phyloP scores from a whole-genome alignment of 2,329 filamentous ascomycete genomes.

The Lecanicillium sp. region DNA sequence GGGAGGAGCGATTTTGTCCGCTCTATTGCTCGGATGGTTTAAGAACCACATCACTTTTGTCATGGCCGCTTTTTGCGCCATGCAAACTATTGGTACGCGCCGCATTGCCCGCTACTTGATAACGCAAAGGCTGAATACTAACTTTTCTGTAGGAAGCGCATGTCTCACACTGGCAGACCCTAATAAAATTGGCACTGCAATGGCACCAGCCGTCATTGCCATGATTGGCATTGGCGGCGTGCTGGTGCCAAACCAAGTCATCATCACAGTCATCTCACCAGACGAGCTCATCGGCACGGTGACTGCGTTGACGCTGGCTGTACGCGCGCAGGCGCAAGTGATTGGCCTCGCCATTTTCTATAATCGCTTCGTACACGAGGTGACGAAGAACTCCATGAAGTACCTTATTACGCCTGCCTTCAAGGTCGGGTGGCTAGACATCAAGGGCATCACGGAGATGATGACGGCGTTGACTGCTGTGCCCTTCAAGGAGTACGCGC shows the following conservation, averaged over 20 bases:
- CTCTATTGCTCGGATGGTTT: constrained; percentile 46
- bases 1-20: constrained; percentile 52
- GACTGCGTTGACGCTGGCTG: constrained; percentile 59
- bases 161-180: background rate
- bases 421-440: constrained; percentile 38
- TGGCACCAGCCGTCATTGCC: background rate
- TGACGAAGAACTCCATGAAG: constrained; percentile 23
- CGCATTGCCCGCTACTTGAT: no score
- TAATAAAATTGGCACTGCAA: background rate
- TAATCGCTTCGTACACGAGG: constrained; percentile 42
- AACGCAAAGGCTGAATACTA: background rate
- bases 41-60: constrained; percentile 51
- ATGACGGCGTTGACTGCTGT: no score
- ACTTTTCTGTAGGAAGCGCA: background rate
- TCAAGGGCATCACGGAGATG: constrained; percentile 35
- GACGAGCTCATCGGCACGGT: constrained; percentile 64
- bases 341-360: constrained; percentile 56
- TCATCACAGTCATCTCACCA: constrained; percentile 62
- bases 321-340: constrained; percentile 59
- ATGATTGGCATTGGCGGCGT: constrained; percentile 1
- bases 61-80: constrained; percentile 20
- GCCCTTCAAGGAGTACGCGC: no score
- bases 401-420: constrained; percentile 17
- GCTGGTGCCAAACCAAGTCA: constrained; percentile 37
- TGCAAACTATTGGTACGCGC: constrained; percentile 55